phyloP scores from a whole-genome alignment of 768 basidiomycete genomes.

The Hygrocybe punicea region DNA sequence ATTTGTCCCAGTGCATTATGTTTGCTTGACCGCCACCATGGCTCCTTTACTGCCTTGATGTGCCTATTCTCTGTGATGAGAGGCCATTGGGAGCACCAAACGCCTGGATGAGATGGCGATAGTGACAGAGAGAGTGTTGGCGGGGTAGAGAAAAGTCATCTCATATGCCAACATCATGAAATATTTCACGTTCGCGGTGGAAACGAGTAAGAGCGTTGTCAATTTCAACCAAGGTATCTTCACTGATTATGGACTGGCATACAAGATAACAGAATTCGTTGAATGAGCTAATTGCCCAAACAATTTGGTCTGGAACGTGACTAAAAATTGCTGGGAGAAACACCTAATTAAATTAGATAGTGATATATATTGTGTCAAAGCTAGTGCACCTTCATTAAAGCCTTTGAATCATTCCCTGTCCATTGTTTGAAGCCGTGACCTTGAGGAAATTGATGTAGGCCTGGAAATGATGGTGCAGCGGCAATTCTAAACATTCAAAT shows the following conservation, averaged over 20 bases:
- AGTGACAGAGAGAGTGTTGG: conserved; percentile 20
- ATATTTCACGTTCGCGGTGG: conserved; percentile 16
- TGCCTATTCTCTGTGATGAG: conserved; percentile 16
- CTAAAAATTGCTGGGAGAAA: conserved; percentile 21
- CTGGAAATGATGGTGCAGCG: conserved; percentile 6
- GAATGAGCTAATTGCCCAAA: conserved; percentile 16
- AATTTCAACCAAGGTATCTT: conserved; percentile 7
- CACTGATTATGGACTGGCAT: conserved; percentile 10
- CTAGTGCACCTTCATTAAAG: conserved; percentile 11
- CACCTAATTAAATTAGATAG: conserved; percentile 10
- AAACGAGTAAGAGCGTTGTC: conserved; percentile 7
- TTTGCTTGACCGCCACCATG: conserved; percentile 21
- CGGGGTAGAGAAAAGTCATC: conserved; percentile 14
- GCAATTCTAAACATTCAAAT: conserved; percentile 2
- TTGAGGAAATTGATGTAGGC: conserved; percentile 6
- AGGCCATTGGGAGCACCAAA: conserved; percentile 22
- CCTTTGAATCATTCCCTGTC: conserved; percentile 14
- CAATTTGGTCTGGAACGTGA: conserved; percentile 15
- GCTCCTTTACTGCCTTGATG: conserved; percentile 18
- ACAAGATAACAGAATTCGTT: conserved; percentile 26
- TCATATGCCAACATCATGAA: conserved; percentile 9
- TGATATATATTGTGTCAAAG: background rate
- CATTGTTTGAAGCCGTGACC: conserved; percentile 12
- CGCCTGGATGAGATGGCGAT: conserved; percentile 10
- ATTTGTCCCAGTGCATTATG: conserved; percentile 21